Base-by-base conservation (phyloP, 2,329 filamentous ascomycete species). In the Hypomyces rosellus region DNA sequence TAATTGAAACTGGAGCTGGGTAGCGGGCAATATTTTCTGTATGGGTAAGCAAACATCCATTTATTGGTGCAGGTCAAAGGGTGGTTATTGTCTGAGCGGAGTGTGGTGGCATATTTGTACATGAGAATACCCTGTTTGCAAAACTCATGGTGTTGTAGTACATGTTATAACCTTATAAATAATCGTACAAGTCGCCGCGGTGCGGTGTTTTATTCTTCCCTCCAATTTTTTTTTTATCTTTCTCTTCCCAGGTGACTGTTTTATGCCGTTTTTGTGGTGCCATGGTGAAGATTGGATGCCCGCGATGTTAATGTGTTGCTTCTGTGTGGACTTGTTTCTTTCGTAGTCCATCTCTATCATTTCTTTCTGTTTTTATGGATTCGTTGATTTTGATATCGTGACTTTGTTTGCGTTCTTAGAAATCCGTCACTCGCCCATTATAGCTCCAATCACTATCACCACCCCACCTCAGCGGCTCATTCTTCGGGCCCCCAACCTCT, bases 401-500 rank as follows among this genome's bases (percentile, higher is more conserved):
- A 30, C 9, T 5, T 30, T 6, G 38, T 40, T 20, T 16, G 11
- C 11, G 11, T 11, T n/a, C 39, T 64, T 59, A 83, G 54, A 99
- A 99, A 70, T 99, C 93, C 20, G 92, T 97, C 49, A 95, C 91
- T 56, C 92, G 76, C 43, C 93, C 93, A 68, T 96, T 96, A 69
- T 88, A 99, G 67, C 89, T 96, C 86, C 91, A 99, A 61, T 85
- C 82, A 1, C 88, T 85, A 0, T 62, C 65, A 15, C 77, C 74
- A 0, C 90, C 90, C 92, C 92, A 96, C 60, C 91, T 74, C 65
- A 97, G 64, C 46, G 93, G 93, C 70, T 99, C 92, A 64, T 95
- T 97, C 82, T 97, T 99, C 5, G 93, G 93, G 1, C 93, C 93
- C 5, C 93, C 93, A 11, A 96, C 82, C 76, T 99, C 93, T 20